Evolutionary conservation across 148 eudicot species (phyloP).

Genomic region (Fallopia convolvulus): DNA sequence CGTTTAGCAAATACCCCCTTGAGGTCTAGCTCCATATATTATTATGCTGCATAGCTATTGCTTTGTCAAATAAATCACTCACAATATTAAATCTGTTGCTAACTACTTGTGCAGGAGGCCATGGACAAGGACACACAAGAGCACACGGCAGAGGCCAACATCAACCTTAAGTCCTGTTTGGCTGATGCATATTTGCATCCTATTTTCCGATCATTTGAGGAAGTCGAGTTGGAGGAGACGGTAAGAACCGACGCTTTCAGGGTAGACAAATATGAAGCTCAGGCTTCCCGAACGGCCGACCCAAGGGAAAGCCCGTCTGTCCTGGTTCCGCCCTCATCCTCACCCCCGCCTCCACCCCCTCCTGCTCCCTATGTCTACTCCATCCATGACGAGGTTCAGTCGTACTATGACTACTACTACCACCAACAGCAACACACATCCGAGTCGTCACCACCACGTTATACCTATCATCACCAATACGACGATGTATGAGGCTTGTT

Average conservation of each 20-base stretch:
- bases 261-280: conserved; percentile 34
- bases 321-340: background rate
- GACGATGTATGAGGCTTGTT: conserved; percentile 1
- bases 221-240: conserved; percentile 55
- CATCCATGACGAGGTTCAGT: background rate
- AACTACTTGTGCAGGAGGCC: conserved; percentile 56
- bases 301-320: background rate
- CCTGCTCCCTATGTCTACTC: background rate
- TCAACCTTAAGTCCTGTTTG: conserved; percentile 53
- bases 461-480: conserved; percentile 8
- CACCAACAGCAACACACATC: background rate
- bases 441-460: conserved; percentile 1
- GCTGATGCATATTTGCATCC: conserved; percentile 91
- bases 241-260: conserved; percentile 45
- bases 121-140: conserved; percentile 71
- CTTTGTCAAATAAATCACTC: background rate
- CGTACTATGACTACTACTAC: conserved; percentile 6
- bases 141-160: conserved; percentile 34
- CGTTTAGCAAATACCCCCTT: conserved; percentile 77
- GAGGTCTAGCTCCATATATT: conserved; percentile 39
- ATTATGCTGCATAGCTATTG: background rate
- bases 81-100: background rate
- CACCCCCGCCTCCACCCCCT: background rate
- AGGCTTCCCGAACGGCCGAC: background rate
- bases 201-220: conserved; percentile 69